phyloP scores from a whole-genome alignment of 495 filamentous ascomycete genomes.

The Parachaetomium inaequale region DNA sequence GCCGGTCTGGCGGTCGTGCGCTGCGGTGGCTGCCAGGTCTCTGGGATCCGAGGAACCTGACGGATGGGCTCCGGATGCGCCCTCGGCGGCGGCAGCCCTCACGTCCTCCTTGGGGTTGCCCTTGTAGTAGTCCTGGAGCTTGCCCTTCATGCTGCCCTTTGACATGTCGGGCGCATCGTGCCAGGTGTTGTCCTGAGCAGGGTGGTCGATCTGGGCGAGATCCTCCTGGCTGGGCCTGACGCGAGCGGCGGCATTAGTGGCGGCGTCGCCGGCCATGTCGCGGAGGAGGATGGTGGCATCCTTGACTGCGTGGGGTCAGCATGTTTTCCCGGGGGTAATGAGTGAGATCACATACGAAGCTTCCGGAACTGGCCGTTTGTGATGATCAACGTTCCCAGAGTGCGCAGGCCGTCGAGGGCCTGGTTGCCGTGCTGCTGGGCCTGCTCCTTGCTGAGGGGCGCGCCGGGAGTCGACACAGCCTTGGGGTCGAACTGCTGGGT shows the following conservation, averaged over 20 bases:
- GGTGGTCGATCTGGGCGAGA: slow-evolving; percentile 69
- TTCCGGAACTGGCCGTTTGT: slow-evolving; percentile 97
- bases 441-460: slow-evolving; percentile 67
- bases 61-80: slow-evolving; percentile 30
- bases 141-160: slow-evolving; percentile 63
- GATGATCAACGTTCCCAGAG: slow-evolving; percentile 82
- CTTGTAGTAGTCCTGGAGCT: slow-evolving; percentile 58
- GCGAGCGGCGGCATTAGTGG: slow-evolving; percentile 70
- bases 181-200: slow-evolving; percentile 90
- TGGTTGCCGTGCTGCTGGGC: slow-evolving; percentile 77
- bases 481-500: slow-evolving; percentile 70
- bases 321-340: slow-evolving; percentile 27
- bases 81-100: slow-evolving; percentile 32
- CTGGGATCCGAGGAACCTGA: slow-evolving; percentile 25
- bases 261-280: slow-evolving; percentile 88
- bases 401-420: slow-evolving; percentile 80
- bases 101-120: slow-evolving; percentile 53
- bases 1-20: slow-evolving; percentile 33
- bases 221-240: slow-evolving; percentile 78
- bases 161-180: slow-evolving; percentile 81
- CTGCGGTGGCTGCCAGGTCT: slow-evolving; percentile 25
- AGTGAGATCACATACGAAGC: slow-evolving; percentile 59
- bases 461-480: slow-evolving; percentile 54
- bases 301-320: slow-evolving; percentile 68
- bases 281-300: slow-evolving; percentile 81